A percentile compares a stretch with the other conserved stretches of the same genome.
These are phyloP conservation scores for Gossypium mustelinum DNA, from an alignment of 345 rosid genomes.

Conservation along the genomic window DNA sequence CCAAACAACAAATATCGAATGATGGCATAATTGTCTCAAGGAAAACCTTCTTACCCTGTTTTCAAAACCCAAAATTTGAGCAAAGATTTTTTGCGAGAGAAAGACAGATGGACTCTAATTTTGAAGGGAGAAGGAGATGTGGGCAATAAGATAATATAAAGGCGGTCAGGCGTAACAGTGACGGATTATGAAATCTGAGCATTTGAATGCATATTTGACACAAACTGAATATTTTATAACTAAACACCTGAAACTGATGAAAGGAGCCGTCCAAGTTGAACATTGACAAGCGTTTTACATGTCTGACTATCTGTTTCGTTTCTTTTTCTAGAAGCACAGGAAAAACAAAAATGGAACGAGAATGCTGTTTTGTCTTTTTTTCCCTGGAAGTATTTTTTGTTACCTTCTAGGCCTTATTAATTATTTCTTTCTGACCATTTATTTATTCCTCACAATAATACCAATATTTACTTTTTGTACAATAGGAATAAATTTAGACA, in stretches of 20 bases:
- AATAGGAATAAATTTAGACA: no score
- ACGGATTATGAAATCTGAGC: neutral
- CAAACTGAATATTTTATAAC: neutral
- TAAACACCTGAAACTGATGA: neutral
- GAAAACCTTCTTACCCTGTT: neutral
- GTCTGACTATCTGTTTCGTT: neutral
- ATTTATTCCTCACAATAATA: no score
- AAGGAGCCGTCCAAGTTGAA: neutral
- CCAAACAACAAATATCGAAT: slow-evolving; percentile 1
- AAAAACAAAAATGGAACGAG: neutral
- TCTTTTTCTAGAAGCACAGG: neutral
- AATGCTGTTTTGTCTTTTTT: neutral
- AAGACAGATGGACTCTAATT: no score
- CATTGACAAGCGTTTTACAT: neutral
- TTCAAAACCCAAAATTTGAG: no score
- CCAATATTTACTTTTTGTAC: no score
- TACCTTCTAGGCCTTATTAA: neutral
- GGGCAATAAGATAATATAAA: neutral
- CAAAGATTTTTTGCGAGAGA: no score
- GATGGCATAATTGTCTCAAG: slow-evolving; percentile 6
- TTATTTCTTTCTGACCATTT: no score
- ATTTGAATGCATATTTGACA: neutral
- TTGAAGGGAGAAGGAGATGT: no score
- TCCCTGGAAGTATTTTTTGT: neutral
- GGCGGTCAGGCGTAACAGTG: neutral